Evolutionary conservation across 2,329 filamentous ascomycete species (phyloP).

Genomic region (Allantophomopsis lycopodina): DNA sequence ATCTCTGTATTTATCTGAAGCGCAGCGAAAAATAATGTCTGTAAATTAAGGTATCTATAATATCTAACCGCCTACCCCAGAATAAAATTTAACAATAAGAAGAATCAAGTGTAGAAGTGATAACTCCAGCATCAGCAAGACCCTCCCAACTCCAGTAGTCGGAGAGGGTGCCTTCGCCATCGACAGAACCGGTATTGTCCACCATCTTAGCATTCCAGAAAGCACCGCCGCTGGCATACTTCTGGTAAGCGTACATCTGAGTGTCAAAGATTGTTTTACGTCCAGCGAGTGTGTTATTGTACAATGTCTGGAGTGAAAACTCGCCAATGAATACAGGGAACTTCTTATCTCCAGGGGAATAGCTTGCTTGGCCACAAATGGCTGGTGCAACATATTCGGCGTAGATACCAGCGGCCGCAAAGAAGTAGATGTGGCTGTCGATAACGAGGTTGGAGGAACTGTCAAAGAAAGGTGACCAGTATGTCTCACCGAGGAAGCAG

Average conservation of each 20-base stretch:
- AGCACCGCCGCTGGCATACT: conserved; percentile 17
- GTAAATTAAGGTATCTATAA: no score
- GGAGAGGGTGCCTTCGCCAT: conserved; percentile 5
- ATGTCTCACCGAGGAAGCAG: conserved; percentile 13
- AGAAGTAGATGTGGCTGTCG: conserved; percentile 19
- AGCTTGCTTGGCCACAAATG: conserved; percentile 14
- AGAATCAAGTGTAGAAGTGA: no score
- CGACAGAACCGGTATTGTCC: conserved; percentile 1
- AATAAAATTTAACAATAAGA: no score
- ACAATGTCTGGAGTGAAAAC: conserved; percentile 18
- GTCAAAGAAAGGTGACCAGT: conserved; percentile 16
- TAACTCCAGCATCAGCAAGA: no score
- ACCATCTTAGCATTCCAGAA: conserved; percentile 15
- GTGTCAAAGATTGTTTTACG: conserved; percentile 18
- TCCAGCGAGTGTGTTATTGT: conserved; percentile 18
- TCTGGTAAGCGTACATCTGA: conserved; percentile 18
- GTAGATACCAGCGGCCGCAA: conserved; percentile 12
- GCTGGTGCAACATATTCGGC: conserved; percentile 12
- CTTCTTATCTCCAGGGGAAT: conserved; percentile 9
- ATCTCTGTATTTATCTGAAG: no score
- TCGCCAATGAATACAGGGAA: conserved; percentile 22
- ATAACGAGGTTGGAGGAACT: conserved; percentile 16
- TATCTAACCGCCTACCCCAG: no score
- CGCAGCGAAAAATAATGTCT: no score
- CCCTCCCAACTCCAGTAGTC: conserved; percentile 4